Evolutionary conservation across 805 yeast genomes (phyloP).

Genomic region (Starmera dryadoides): DNA sequence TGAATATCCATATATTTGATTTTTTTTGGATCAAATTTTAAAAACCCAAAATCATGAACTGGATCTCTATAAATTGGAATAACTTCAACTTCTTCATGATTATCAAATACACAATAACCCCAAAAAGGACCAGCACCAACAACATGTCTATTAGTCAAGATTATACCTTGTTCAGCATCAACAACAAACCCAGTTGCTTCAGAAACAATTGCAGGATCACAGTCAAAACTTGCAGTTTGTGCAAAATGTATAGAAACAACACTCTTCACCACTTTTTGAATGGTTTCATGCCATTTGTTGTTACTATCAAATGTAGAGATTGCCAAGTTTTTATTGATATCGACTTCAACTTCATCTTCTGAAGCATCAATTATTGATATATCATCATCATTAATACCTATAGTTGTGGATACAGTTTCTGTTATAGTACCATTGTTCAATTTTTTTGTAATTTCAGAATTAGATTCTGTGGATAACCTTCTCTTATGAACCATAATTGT

Average conservation of each 20-base stretch:
- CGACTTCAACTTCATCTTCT: slow-evolving; percentile 3
- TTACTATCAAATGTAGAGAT: slow-evolving; percentile 17
- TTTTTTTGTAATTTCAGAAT: no score
- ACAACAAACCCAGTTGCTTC: slow-evolving; percentile 97
- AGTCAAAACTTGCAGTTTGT: slow-evolving; percentile 80
- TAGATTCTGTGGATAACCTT: no score
- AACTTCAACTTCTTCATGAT: slow-evolving; percentile 88
- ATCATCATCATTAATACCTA: background rate
- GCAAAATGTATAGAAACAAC: slow-evolving; percentile 89
- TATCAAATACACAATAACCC: slow-evolving; percentile 88
- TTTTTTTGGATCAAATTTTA: slow-evolving; percentile 64
- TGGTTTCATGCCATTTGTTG: slow-evolving; percentile 71
- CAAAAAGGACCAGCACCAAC: slow-evolving; percentile 93
- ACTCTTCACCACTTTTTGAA: slow-evolving; percentile 71
- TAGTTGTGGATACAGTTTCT: background rate
- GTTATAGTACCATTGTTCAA: no score
- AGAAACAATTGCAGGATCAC: slow-evolving; percentile 70
- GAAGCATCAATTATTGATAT: background rate
- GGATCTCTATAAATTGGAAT: slow-evolving; percentile 88
- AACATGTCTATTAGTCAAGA: slow-evolving; percentile 88
- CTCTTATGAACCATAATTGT: no score
- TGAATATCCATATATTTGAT: slow-evolving; percentile 70
- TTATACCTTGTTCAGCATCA: slow-evolving; percentile 73
- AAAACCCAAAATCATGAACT: slow-evolving; percentile 89
- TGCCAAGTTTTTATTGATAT: background rate